These are phyloP conservation scores for Calocybe gambosa DNA, from an alignment of 1,284 basidiomycete genomes.

Conservation along the genomic window DNA sequence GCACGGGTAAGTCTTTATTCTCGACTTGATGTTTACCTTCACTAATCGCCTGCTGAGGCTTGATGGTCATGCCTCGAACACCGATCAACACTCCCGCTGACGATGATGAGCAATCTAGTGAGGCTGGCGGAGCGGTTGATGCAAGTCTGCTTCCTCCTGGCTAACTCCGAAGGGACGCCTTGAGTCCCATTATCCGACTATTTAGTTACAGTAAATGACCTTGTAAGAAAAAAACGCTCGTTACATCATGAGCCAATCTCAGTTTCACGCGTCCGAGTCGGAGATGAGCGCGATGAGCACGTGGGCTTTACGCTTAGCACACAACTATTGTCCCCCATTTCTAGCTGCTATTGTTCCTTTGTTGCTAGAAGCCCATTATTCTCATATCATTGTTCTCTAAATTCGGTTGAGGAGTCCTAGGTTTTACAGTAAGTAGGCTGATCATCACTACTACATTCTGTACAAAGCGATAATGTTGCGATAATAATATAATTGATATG, in stretches of 20 bases:
- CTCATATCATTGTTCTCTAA: neutral
- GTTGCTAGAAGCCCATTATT: constrained; percentile 10
- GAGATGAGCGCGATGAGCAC: too few relatives aligned
- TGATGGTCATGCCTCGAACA: constrained; percentile 96
- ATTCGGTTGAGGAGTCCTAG: neutral
- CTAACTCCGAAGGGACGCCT: constrained; percentile 33
- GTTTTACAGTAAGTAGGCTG: constrained; percentile 5
- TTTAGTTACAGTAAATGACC: too few relatives aligned
- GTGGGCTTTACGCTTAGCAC: constrained; percentile 13
- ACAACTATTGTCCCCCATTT: constrained; percentile 13
- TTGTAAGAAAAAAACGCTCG: too few relatives aligned
- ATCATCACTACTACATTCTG: neutral
- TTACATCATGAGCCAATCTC: too few relatives aligned
- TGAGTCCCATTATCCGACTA: neutral
- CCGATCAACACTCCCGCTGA: constrained; percentile 69
- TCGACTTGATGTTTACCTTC: neutral
- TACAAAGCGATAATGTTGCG: constrained; percentile 14
- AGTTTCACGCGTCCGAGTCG: too few relatives aligned
- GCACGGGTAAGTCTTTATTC: constrained; percentile 59
- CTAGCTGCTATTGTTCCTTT: neutral
- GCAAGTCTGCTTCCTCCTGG: constrained; percentile 88
- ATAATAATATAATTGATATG: constrained; percentile 15
- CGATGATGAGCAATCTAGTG: constrained; percentile 47
- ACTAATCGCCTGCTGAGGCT: constrained; percentile 41
- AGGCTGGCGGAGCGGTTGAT: constrained; percentile 60